Percentiles rank a stretch among this genome's conserved stretches.
Evolutionary conservation across 2,329 filamentous ascomycete genomes (phyloP).

Genomic region (Cladophialophora yegresii): DNA sequence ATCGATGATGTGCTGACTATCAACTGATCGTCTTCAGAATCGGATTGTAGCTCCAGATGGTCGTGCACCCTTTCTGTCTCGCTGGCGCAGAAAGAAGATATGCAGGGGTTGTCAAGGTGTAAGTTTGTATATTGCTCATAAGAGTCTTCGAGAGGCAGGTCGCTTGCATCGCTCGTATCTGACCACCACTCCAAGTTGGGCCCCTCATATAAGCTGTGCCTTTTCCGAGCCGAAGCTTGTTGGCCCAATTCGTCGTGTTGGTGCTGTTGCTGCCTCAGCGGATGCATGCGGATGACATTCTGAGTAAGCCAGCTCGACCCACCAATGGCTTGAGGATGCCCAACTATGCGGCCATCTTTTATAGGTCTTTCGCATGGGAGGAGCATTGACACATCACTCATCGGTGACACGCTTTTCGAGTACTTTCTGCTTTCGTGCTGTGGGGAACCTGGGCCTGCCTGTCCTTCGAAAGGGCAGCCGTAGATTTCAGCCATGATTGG

Average conservation of each 20-base stretch:
- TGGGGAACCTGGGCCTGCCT: neutral
- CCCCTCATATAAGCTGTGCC: conserved; percentile 17
- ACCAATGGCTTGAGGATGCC: conserved; percentile 21
- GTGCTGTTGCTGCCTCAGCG: conserved; percentile 30
- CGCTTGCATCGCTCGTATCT: conserved; percentile 11
- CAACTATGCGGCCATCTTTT: conserved; percentile 13
- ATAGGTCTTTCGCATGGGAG: conserved; percentile 20
- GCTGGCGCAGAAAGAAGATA: conserved; percentile 1
- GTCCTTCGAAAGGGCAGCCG: conserved; percentile 2
- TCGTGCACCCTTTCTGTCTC: conserved; percentile 4
- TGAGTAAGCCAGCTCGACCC: conserved; percentile 28
- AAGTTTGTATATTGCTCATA: conserved; percentile 14
- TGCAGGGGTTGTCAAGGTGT: neutral
- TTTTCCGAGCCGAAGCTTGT: neutral
- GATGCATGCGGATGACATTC: conserved; percentile 33
- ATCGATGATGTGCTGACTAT: conserved; percentile 11
- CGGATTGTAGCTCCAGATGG: conserved; percentile 1
- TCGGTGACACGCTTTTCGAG: conserved; percentile 20
- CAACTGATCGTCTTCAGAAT: neutral
- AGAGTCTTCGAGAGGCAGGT: conserved; percentile 9
- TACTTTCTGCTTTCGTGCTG: conserved; percentile 16
- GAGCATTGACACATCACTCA: conserved; percentile 33
- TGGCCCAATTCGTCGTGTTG: conserved; percentile 7
- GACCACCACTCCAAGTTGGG: conserved; percentile 21
- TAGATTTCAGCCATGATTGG: conserved; percentile 1